These are phyloP conservation scores for Candida awuae DNA, from an alignment of 805 yeast genomes.

Conservation along the genomic window DNA sequence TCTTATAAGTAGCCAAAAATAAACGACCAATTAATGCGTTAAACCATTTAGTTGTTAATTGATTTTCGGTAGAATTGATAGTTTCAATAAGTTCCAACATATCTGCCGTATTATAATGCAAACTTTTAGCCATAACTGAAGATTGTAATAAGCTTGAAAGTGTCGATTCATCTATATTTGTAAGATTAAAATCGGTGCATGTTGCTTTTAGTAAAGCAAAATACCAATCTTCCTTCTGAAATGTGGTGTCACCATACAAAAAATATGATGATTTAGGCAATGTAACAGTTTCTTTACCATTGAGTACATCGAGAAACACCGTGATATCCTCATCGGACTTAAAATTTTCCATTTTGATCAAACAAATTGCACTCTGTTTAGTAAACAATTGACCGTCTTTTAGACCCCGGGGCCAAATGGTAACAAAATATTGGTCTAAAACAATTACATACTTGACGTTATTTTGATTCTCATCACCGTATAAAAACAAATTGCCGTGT, in stretches of 20 bases:
- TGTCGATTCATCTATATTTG: constrained; percentile 10
- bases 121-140: constrained; percentile 56
- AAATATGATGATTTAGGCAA: constrained; percentile 41
- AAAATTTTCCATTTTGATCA: constrained; percentile 38
- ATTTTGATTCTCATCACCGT: constrained; percentile 56
- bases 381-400: constrained; percentile 76
- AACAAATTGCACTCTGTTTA: constrained; percentile 69
- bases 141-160: constrained; percentile 39
- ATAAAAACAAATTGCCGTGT: constrained; percentile 85
- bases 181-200: constrained; percentile 12
- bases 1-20: constrained; percentile 67
- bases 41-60: constrained; percentile 79
- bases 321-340: constrained; percentile 38
- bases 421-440: constrained; percentile 57
- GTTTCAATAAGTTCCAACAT: constrained; percentile 68
- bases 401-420: constrained; percentile 77
- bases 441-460: constrained; percentile 75
- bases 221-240: constrained; percentile 90
- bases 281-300: constrained; percentile 17
- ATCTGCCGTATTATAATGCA: constrained; percentile 63
- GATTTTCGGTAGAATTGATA: constrained; percentile 75
- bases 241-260: constrained; percentile 68
- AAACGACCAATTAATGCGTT: constrained; percentile 82
- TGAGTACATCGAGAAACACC: constrained; percentile 19
- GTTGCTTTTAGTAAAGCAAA: constrained; percentile 77